Evolutionary conservation across 768 basidiomycete species (phyloP).

Genomic region (Mycena filopes): DNA sequence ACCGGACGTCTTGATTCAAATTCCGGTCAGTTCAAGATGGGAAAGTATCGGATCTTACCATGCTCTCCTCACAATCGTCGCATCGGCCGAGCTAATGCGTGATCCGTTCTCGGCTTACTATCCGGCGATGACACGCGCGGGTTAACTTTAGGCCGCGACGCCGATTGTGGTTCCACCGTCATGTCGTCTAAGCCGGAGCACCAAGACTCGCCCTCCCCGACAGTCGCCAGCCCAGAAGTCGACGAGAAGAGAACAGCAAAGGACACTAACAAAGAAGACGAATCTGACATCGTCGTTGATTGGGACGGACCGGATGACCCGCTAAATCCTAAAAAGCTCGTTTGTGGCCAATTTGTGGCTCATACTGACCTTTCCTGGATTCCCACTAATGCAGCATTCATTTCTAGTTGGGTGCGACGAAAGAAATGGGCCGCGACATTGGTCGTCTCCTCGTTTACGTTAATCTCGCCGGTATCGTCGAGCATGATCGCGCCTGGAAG

Average conservation of each 20-base stretch:
- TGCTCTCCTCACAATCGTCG: no score
- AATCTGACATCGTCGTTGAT: slow-evolving; percentile 54
- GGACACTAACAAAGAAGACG: not conserved
- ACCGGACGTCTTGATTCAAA: no score
- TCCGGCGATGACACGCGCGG: no score
- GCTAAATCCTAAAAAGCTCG: slow-evolving; percentile 68
- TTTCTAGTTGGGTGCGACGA: slow-evolving; percentile 62
- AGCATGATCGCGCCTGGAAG: slow-evolving; percentile 80
- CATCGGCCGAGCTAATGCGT: no score
- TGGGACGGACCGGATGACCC: slow-evolving; percentile 75
- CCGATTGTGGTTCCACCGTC: not conserved
- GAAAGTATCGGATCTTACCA: no score
- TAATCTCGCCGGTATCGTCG: slow-evolving; percentile 76
- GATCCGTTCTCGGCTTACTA: no score
- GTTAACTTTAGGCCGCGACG: not conserved
- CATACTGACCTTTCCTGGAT: no score
- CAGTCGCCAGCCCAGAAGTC: slow-evolving; percentile 1
- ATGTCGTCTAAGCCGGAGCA: slow-evolving; percentile 13
- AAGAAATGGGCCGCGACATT: slow-evolving; percentile 73
- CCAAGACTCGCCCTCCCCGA: slow-evolving; percentile 10
- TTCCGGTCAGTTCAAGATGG: no score
- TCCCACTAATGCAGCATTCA: not conserved
- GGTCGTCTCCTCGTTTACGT: slow-evolving; percentile 75
- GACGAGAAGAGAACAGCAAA: slow-evolving; percentile 1
- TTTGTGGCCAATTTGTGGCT: not conserved